Percentiles rank a stretch among this genome's conserved stretches.
phyloP scores from a whole-genome alignment of 768 basidiomycete species.

The Tylopilus plumbeoviolaceoides region DNA sequence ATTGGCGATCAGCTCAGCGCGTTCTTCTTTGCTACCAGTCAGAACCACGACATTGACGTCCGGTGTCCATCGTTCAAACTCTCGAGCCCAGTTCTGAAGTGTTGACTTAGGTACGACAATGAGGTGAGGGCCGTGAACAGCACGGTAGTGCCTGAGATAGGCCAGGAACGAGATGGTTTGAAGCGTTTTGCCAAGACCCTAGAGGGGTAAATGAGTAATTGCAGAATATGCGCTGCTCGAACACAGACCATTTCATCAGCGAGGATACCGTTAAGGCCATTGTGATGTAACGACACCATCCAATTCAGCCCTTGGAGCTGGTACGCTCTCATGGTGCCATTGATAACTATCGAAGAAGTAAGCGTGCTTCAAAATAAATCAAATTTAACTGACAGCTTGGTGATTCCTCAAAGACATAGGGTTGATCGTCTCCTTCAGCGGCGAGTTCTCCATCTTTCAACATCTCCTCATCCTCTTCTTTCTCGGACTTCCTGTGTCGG shows the following conservation, averaged over 20 bases:
- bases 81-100: constrained; percentile 93
- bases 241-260: constrained; percentile 87
- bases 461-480: constrained; percentile 97
- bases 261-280: constrained; percentile 94
- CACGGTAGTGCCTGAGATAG: constrained; percentile 84
- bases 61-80: constrained; percentile 88
- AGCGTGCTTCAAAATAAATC: not conserved
- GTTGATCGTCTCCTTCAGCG: constrained; percentile 80
- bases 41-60: constrained; percentile 80
- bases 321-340: constrained; percentile 88
- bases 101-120: constrained; percentile 99
- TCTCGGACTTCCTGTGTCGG: constrained; percentile 93
- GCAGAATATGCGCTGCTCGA: not conserved
- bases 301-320: constrained; percentile 96
- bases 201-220: constrained; percentile 4
- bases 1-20: constrained; percentile 73
- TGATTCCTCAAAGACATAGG: constrained; percentile 92
- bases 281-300: constrained; percentile 96
- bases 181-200: constrained; percentile 97
- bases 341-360: constrained; percentile 57
- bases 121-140: constrained; percentile 79
- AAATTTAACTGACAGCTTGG: constrained; percentile 63
- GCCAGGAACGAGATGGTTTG: constrained; percentile 97
- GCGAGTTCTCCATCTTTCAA: constrained; percentile 81
- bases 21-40: constrained; percentile 87